Percentiles rank a stretch among this genome's conserved stretches.
phyloP scores from a whole-genome alignment of 495 filamentous ascomycete genomes.

The Penicillium canescens region DNA sequence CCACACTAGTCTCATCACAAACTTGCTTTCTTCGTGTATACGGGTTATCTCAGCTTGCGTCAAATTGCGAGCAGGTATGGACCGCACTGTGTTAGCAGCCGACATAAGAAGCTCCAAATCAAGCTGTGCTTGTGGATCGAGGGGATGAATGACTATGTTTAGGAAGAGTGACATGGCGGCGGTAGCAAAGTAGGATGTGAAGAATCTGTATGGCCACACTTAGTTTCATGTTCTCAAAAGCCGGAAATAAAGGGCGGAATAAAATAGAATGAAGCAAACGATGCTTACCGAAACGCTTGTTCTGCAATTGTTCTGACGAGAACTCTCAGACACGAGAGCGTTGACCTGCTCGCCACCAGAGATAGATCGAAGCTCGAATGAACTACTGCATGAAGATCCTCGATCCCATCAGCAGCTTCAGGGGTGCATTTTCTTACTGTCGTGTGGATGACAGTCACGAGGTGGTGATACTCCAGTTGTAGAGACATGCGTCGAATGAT shows the following conservation, averaged over 20 bases:
- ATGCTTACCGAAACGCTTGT: constrained; percentile 13
- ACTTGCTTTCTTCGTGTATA: constrained; percentile 6
- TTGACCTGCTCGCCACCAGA: constrained; percentile 18
- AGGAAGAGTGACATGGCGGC: constrained; percentile 18
- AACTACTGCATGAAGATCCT: constrained; percentile 18
- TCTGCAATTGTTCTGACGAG: constrained; percentile 5
- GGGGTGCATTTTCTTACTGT: constrained; percentile 18
- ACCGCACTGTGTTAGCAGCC: constrained; percentile 12
- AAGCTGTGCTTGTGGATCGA: constrained; percentile 6
- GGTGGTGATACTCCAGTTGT: constrained; percentile 16
- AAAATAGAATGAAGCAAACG: neutral
- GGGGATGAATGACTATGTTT: constrained; percentile 19
- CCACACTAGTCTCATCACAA: constrained; percentile 18
- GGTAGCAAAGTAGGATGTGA: constrained; percentile 11
- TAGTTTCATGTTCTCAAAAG: neutral
- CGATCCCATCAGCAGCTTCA: neutral
- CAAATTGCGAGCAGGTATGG: constrained; percentile 1
- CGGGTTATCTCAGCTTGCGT: constrained; percentile 1
- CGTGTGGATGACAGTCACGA: constrained; percentile 18
- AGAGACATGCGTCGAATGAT: constrained; percentile 11
- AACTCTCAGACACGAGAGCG: constrained; percentile 8
- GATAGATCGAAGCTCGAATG: constrained; percentile 25
- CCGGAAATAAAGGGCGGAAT: neutral
- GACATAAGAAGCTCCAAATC: constrained; percentile 21
- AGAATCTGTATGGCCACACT: constrained; percentile 4